These are phyloP conservation scores for Dryas alaskensis DNA, from an alignment of 306 rosid species.

Conservation along the genomic window DNA sequence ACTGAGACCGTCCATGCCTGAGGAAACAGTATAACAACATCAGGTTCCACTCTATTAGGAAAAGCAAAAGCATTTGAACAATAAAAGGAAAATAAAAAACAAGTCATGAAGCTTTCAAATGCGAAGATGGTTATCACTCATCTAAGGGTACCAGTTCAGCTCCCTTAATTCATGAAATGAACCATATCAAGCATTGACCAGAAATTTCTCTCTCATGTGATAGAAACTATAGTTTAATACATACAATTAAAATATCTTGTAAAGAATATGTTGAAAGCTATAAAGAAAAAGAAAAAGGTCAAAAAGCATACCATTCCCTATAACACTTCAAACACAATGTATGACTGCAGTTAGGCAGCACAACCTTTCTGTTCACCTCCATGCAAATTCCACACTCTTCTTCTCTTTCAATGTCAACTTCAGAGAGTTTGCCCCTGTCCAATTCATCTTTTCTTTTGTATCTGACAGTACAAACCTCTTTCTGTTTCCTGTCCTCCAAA, in stretches of 20 bases:
- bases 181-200: neutral
- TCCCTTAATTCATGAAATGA: neutral
- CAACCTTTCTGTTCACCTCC: slow-evolving; percentile 77
- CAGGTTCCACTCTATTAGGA: slow-evolving; percentile 5
- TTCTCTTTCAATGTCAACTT: slow-evolving; percentile 76
- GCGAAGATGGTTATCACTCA: neutral
- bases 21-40: slow-evolving; percentile 17
- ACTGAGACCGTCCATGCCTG: slow-evolving; percentile 74
- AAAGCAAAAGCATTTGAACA: neutral
- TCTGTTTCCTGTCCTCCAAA: slow-evolving; percentile 85
- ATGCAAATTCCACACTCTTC: slow-evolving; percentile 93
- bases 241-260: neutral
- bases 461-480: slow-evolving; percentile 43
- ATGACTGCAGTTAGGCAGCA: slow-evolving; percentile 83
- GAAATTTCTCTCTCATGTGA: neutral
- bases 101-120: slow-evolving; percentile 10
- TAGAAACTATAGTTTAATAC: neutral
- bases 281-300: slow-evolving; percentile 9
- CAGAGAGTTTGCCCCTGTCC: slow-evolving; percentile 45
- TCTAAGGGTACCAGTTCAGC: neutral
- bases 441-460: slow-evolving; percentile 53
- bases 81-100: neutral
- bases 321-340: slow-evolving; percentile 77
- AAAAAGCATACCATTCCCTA: slow-evolving; percentile 60
- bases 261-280: neutral